These are phyloP conservation scores for Amanita pallidorosea DNA, from an alignment of 768 basidiomycete species.

Conservation along the genomic window DNA sequence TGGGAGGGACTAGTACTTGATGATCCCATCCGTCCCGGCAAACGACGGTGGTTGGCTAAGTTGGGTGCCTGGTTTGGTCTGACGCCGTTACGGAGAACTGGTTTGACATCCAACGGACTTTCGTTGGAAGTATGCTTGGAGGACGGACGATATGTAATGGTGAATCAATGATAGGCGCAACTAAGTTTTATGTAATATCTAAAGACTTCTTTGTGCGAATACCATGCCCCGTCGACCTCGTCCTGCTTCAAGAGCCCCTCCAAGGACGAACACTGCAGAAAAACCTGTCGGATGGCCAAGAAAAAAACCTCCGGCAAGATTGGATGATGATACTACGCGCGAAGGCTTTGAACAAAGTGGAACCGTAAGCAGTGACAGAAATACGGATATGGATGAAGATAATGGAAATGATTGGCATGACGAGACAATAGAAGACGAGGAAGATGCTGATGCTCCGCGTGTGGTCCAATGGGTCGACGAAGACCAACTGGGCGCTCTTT, in stretches of 20 bases:
- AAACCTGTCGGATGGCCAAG: not conserved
- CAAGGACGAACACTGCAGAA: not conserved
- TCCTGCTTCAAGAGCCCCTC: constrained; percentile 10
- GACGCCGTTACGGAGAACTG: constrained; percentile 50
- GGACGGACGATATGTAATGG: too few species aligned
- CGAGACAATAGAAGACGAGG: constrained; percentile 16
- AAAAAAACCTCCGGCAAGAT: not conserved
- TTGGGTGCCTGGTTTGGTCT: constrained; percentile 61
- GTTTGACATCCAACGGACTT: constrained; percentile 40
- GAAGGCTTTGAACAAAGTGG: not conserved
- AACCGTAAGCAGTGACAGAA: not conserved
- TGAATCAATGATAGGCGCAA: constrained; percentile 15
- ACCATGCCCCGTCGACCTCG: constrained; percentile 29
- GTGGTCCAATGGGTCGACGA: constrained; percentile 54
- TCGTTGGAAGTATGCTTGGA: constrained; percentile 48
- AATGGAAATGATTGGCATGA: not conserved
- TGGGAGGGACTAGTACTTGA: too few species aligned
- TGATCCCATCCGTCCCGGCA: constrained; percentile 34
- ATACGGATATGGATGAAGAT: not conserved
- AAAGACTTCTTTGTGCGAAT: not conserved
- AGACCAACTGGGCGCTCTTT: constrained; percentile 27
- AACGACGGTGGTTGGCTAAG: constrained; percentile 35
- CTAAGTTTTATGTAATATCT: not conserved
- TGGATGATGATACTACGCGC: not conserved
- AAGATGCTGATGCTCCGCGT: constrained; percentile 43